Evolutionary conservation across 129 eudicot genomes (phyloP), one percentile per base, ranked within the genome.

Genomic region (Artemisia argyi): DNA sequence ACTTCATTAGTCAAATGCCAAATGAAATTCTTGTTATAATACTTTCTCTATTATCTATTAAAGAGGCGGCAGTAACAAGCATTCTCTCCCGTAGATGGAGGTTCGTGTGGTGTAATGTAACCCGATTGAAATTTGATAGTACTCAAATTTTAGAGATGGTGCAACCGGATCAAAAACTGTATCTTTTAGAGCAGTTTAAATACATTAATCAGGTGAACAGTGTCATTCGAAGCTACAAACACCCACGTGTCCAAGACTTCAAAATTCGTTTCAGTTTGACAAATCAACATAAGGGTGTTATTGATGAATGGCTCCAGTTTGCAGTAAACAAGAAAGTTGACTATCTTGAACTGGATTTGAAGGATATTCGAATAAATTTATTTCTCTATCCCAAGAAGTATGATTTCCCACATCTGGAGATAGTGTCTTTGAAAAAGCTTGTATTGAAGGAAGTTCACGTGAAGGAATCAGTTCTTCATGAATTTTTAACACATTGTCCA

Each of bases 391-490:
- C 4, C 22, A 0, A 11, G 3, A 22, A 61, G 3, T 26, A 61
- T 28, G 0, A 24, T 10, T 24, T 11, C 44, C 24, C 0, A 22
- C 0, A 1, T 1, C 1, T 22, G 24, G 24, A 22, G 24, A 22
- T 22, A 22, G 8, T 11, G 65, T 59, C 39, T 63, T 79, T 85
- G 1, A 75, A 73, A 61, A 55, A 44, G 3, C 81, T 85, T 14
- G 48, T 61, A 11, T 50, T 85, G 62, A 81, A 78, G 53, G 26
- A 73, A 5, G 82, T 85, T 68, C 67, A 66, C 22, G 73, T 85
- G 66, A 22, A 20, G 2, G 80, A 60, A 28, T 7, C 44, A 2
- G 12, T 60, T 28, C 65, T 60, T 26, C 65, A 60, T 0, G 44
- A 60, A 26, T 6, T 26, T 60, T 28, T 60, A 60, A 11, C 10